These are phyloP conservation scores for Mentha longifolia DNA, from an alignment of 257 asterid genomes.

Conservation along the genomic window DNA sequence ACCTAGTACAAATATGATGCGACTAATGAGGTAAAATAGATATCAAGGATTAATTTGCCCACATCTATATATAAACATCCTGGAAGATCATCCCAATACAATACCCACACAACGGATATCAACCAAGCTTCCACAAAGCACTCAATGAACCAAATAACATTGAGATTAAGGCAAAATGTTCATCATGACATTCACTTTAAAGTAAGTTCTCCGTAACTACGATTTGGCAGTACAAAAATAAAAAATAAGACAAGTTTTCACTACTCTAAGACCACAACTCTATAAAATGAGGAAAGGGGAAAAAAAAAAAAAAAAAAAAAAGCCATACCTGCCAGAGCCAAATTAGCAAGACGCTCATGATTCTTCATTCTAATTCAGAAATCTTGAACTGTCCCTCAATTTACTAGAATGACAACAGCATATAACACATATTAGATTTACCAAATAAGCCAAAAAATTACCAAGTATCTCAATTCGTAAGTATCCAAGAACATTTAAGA, in stretches of 20 bases:
- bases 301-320: slow-evolving; percentile 17
- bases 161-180: neutral
- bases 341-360: slow-evolving; percentile 55
- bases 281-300: no score
- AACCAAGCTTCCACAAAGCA: neutral
- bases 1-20: neutral
- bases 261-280: slow-evolving; percentile 18
- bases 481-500: slow-evolving; percentile 28
- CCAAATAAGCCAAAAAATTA: slow-evolving; percentile 4
- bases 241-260: slow-evolving; percentile 1
- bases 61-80: neutral
- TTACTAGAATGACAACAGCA: slow-evolving; percentile 32
- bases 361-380: slow-evolving; percentile 51
- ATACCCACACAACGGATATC: neutral
- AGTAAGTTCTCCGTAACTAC: neutral
- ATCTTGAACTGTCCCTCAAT: slow-evolving; percentile 28
- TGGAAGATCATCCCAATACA: slow-evolving; percentile 19
- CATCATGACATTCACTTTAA: slow-evolving; percentile 1
- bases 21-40: neutral
- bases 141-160: slow-evolving; percentile 1
- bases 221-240: neutral
- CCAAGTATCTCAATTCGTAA: slow-evolving; percentile 19
- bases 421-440: slow-evolving; percentile 19
- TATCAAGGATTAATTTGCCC: slow-evolving; percentile 7
- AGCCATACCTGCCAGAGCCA: slow-evolving; percentile 63